Conservation (phyloP, 176 grass and related monocot species). For the Hyparrhenia diplandra region DNA sequence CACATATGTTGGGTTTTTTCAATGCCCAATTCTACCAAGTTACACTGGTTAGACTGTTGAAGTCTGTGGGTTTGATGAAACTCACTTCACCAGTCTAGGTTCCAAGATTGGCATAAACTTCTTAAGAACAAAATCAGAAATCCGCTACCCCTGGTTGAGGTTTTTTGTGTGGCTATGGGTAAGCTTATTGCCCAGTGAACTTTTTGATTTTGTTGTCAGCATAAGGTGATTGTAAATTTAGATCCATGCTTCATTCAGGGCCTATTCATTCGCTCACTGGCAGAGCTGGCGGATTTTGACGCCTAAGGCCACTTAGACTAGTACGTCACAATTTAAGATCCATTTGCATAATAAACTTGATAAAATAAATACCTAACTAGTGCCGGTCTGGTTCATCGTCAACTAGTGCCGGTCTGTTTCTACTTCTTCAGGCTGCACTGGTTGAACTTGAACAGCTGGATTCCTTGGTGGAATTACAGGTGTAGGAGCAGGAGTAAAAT, state of each 20-base stretch:
- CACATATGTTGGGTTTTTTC: background rate
- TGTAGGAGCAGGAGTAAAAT: too few species aligned
- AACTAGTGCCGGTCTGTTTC: too few species aligned
- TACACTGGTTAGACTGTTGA: background rate
- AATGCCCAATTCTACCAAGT: background rate
- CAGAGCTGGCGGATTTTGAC: too few species aligned
- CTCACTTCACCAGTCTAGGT: background rate
- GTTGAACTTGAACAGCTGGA: too few species aligned
- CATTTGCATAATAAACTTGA: too few species aligned
- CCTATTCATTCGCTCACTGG: background rate
- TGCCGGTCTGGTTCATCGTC: too few species aligned
- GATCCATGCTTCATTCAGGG: background rate
- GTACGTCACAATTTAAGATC: too few species aligned
- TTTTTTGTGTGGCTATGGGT: background rate
- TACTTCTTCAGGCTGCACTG: too few species aligned
- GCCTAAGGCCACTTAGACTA: too few species aligned
- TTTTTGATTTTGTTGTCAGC: background rate
- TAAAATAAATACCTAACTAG: too few species aligned
- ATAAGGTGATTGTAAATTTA: constrained; percentile 3
- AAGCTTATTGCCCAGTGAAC: background rate
- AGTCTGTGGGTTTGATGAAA: background rate
- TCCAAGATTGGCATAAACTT: background rate
- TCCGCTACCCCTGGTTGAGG: background rate
- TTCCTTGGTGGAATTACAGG: too few species aligned
- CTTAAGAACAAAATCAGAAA: background rate